phyloP scores from a whole-genome alignment of 2,329 filamentous ascomycete genomes.

The Spiromastix sp. region DNA sequence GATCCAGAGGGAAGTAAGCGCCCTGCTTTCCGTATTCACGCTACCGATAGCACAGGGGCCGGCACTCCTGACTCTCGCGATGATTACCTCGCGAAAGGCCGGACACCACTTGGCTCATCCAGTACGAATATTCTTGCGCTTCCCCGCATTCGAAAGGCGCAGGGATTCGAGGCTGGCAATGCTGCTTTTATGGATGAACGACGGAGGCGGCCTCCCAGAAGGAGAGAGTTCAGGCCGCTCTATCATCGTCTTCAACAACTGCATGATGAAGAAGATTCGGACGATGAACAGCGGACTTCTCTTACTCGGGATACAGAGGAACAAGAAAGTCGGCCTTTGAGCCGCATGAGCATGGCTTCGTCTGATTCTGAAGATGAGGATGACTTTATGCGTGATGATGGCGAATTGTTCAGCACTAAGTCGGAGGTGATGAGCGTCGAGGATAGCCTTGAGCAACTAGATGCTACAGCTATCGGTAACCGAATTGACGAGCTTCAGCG shows the following conservation, averaged over 20 bases:
- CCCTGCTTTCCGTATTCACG: conserved; percentile 45
- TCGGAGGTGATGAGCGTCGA: conserved; percentile 13
- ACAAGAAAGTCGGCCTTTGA: conserved; percentile 69
- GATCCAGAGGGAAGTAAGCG: conserved; percentile 54
- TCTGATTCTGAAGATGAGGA: conserved; percentile 43
- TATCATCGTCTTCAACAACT: conserved; percentile 68
- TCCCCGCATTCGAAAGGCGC: conserved; percentile 63
- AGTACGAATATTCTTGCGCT: conserved; percentile 52
- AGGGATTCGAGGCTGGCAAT: conserved; percentile 47
- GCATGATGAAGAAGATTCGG: conserved; percentile 73
- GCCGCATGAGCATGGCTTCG: conserved; percentile 50
- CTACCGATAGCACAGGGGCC: conserved; percentile 50
- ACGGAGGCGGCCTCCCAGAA: conserved; percentile 44
- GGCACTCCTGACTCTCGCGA: conserved; percentile 50
- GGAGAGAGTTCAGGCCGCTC: conserved; percentile 62
- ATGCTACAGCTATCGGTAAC: conserved; percentile 12
- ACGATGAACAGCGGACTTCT: conserved; percentile 65
- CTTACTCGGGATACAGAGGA: conserved; percentile 71
- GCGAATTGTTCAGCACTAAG: conserved; percentile 16
- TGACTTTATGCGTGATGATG: conserved; percentile 26
- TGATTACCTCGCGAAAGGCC: conserved; percentile 33
- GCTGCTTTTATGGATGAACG: conserved; percentile 60
- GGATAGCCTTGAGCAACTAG: conserved; percentile 14
- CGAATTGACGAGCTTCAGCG: conserved; percentile 17
- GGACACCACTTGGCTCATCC: conserved; percentile 23